Conservation (phyloP, 148 eudicot species). For the Chenopodium berlandieri region DNA sequence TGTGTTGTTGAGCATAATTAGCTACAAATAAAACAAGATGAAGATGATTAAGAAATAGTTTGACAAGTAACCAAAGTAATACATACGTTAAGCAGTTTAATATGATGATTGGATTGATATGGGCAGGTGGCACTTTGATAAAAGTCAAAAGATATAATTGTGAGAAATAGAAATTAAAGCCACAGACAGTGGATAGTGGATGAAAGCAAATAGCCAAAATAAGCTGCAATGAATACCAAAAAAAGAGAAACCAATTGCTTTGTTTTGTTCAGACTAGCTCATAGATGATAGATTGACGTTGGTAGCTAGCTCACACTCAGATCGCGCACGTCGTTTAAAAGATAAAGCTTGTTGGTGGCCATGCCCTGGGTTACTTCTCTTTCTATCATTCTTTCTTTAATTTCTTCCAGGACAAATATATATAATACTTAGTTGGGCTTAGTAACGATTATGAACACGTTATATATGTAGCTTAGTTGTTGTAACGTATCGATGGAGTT, state of each 20-base stretch:
- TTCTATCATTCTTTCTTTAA: neutral
- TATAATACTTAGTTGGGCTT: too few species aligned
- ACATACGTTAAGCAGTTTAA: slow-evolving; percentile 19
- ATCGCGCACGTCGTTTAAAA: neutral
- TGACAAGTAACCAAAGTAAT: neutral
- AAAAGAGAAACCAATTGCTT: neutral
- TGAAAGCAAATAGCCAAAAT: neutral
- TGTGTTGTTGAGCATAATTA: neutral
- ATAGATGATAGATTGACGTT: neutral
- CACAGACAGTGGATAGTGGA: slow-evolving; percentile 35
- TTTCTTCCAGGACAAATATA: too few species aligned
- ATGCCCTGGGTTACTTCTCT: neutral
- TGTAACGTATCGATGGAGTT: too few species aligned
- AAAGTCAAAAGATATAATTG: slow-evolving; percentile 32
- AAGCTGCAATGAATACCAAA: slow-evolving; percentile 7
- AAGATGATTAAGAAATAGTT: slow-evolving; percentile 9
- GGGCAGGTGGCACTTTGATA: slow-evolving; percentile 16
- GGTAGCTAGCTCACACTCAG: neutral
- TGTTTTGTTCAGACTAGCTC: neutral
- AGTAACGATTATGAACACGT: too few species aligned
- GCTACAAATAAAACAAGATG: slow-evolving; percentile 1
- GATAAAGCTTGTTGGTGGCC: neutral
- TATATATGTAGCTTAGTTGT: too few species aligned
- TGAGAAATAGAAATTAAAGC: slow-evolving; percentile 24
- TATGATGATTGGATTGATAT: slow-evolving; percentile 4